Conservation (phyloP, 2,329 filamentous ascomycete species). For the Macroventuria anomochaeta region DNA sequence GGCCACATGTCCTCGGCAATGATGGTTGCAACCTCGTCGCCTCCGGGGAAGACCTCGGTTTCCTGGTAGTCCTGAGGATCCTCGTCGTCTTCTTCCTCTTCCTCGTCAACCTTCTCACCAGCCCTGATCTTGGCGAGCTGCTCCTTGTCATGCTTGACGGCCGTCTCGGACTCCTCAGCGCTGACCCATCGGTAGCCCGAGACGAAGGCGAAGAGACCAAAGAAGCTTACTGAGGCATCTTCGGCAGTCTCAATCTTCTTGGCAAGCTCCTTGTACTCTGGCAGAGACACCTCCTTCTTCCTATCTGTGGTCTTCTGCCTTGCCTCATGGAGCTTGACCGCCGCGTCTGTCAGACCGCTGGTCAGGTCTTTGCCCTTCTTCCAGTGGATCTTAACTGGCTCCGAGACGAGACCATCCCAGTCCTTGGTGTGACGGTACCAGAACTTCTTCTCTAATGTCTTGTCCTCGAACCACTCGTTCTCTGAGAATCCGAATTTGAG, state of each 20-base stretch:
- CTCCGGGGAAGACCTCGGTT: slow-evolving; percentile 85
- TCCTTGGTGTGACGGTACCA: slow-evolving; percentile 76
- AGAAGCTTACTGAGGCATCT: slow-evolving; percentile 77
- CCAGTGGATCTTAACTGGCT: slow-evolving; percentile 87
- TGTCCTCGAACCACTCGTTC: slow-evolving; percentile 84
- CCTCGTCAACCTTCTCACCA: slow-evolving; percentile 49
- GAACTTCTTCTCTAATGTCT: slow-evolving; percentile 86
- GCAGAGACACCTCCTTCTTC: slow-evolving; percentile 61
- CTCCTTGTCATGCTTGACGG: slow-evolving; percentile 66
- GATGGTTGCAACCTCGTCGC: slow-evolving; percentile 79
- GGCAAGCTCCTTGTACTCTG: slow-evolving; percentile 62
- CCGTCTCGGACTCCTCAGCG: slow-evolving; percentile 72
- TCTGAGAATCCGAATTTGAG: slow-evolving; percentile 75
- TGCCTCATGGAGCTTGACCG: slow-evolving; percentile 71
- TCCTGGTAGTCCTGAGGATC: slow-evolving; percentile 70
- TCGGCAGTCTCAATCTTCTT: slow-evolving; percentile 63
- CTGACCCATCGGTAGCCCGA: slow-evolving; percentile 69
- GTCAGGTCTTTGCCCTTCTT: slow-evolving; percentile 80
- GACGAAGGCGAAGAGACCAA: slow-evolving; percentile 83
- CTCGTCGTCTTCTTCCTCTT: slow-evolving; percentile 61
- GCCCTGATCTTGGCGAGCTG: slow-evolving; percentile 56
- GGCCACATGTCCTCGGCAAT: slow-evolving; percentile 90
- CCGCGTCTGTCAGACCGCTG: slow-evolving; percentile 76
- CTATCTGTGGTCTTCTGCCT: slow-evolving; percentile 54
- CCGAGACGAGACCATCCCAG: slow-evolving; percentile 80